Base-by-base conservation (phyloP, 1,284 basidiomycete species). In the Laetiporus sulphureus region DNA sequence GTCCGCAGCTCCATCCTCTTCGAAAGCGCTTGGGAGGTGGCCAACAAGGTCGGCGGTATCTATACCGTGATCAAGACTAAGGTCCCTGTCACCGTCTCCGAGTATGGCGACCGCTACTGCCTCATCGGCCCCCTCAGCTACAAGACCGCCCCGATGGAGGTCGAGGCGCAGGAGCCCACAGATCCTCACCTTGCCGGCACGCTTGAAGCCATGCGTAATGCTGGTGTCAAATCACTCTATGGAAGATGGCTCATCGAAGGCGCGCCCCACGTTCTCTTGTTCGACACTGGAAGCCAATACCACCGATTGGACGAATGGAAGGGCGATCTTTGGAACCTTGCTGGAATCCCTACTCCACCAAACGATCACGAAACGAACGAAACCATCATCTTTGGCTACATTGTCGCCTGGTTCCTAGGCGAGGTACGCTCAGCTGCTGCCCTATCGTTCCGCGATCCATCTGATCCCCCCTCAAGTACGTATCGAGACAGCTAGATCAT, bases 41-140 rank as follows among this genome's bases (percentile, higher is more conserved):
- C 87, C 27, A 95, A 95, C 77, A 95, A 94, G 68, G 94, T 98
- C 64, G 94, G 94, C 54, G 94, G 94, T 51, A 97, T 97, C 69
- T 98, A 98, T 77, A 98, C 94, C 50, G 94, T 98, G 69, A 97
- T 98, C 67, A 97, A 97, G 71, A 98, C 95, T 42, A 99, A 98
- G 64, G 93, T 96, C 40, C 95, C 95, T 45, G 91, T 99, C 64
- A 97, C 95, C 49, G 89, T 94, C 57, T 81, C 83, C 49, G 92
- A 96, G 65, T 96, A 85, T 64, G 86, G 89, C 58, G 85, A 90
- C 66, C 77, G 92, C 50, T 96, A 95, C 71, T 85, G 79, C 52
- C 85, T 99, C 62, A 89, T 98, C 58, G 95, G 95, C 36, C 84
- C 95, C 10, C 80, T 99, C 50, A 91, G 86, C 46, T 96, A 98